Evolutionary conservation across 2,329 filamentous ascomycete genomes (phyloP).

Genomic region (Sarocladium brachiariae): DNA sequence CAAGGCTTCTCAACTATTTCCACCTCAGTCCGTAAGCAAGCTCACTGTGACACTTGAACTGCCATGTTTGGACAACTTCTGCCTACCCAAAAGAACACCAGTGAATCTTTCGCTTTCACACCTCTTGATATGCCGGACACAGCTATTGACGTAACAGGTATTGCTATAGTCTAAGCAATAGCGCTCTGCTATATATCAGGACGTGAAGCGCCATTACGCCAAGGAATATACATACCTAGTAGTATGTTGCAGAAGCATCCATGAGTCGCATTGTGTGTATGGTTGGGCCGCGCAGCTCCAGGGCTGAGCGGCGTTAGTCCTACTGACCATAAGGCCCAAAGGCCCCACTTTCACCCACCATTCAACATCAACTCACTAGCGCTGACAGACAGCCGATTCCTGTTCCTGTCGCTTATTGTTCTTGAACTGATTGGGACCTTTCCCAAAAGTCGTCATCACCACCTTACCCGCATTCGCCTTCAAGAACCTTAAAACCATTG

Average conservation of each 20-base stretch:
- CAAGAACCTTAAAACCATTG: not conserved
- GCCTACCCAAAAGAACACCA: too few relatives aligned
- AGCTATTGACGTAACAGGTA: too few relatives aligned
- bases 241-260: not conserved
- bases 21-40: too few relatives aligned
- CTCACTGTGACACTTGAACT: too few relatives aligned
- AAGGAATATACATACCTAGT: not conserved
- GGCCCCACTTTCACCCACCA: constrained; percentile 6
- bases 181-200: not conserved
- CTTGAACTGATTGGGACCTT: not conserved
- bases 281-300: not conserved
- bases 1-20: not conserved
- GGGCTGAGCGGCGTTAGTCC: constrained; percentile 7
- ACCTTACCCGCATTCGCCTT: not conserved
- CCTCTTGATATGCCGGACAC: too few relatives aligned
- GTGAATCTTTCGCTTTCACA: too few relatives aligned
- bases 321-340: constrained; percentile 3
- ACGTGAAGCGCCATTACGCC: not conserved
- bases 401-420: not conserved
- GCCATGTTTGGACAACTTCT: too few relatives aligned
- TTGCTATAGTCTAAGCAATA: too few relatives aligned
- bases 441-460: not conserved
- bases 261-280: not conserved
- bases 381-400: not conserved
- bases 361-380: not conserved